Evolutionary conservation across 768 basidiomycete genomes (phyloP).

Genomic region (Floccularia luteovirens): DNA sequence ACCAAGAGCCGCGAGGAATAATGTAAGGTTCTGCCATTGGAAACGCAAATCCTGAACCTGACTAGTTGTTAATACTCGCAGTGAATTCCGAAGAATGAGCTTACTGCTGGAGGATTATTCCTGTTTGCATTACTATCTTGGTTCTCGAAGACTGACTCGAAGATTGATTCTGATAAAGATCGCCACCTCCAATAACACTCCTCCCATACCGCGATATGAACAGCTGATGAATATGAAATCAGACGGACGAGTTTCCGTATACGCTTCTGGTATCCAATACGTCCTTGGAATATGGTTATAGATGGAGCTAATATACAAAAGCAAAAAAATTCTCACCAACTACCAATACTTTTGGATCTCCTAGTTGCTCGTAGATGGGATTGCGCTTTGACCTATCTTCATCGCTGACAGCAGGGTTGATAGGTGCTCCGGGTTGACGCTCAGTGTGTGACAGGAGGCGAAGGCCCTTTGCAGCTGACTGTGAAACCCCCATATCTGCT

Average conservation of each 20-base stretch:
- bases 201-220: slow-evolving; percentile 76
- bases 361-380: slow-evolving; percentile 71
- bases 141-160: slow-evolving; percentile 26
- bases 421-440: slow-evolving; percentile 49
- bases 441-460: slow-evolving; percentile 65
- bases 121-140: slow-evolving; percentile 16
- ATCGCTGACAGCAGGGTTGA: slow-evolving; percentile 40
- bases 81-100: neutral
- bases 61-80: neutral
- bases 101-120: slow-evolving; percentile 20
- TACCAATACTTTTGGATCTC: slow-evolving; percentile 63
- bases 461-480: slow-evolving; percentile 60
- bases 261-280: slow-evolving; percentile 74
- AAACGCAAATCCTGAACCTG: slow-evolving; percentile 53
- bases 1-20: slow-evolving; percentile 71
- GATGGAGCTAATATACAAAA: neutral
- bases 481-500: slow-evolving; percentile 56
- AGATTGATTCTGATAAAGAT: slow-evolving; percentile 50
- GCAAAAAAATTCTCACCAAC: slow-evolving; percentile 36
- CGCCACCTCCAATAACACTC: slow-evolving; percentile 79
- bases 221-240: slow-evolving; percentile 53
- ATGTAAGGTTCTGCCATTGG: slow-evolving; percentile 82
- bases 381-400: slow-evolving; percentile 64
- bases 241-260: slow-evolving; percentile 63
- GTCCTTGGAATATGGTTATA: slow-evolving; percentile 35